Evolutionary conservation across 345 rosid genomes (phyloP), one percentile per base, ranked within the genome.

Genomic region (Gynandropsis gynandra): DNA sequence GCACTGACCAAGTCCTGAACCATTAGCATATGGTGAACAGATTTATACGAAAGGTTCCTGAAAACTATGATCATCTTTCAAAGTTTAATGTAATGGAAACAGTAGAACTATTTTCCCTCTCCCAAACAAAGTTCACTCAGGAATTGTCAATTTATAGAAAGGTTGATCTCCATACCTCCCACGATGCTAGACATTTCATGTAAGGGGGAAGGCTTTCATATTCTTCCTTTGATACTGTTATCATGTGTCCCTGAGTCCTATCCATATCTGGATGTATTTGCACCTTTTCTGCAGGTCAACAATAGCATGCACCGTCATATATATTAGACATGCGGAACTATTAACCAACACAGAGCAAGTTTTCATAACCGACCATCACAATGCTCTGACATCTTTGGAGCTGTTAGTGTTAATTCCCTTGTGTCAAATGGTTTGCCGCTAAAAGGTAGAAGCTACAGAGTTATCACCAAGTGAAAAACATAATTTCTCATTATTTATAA

Each of bases 201-300:
- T 74, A 81, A 46, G 97, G 78, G 19, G 90, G 96, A 42, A 86
- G 83, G 59, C 47, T 66, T 46, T 78, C 85, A 41, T 79, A 89
- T 43, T 73, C 88, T 65, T 75, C 77, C 63, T 61, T 69, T 1
- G 72, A 61, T 13, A 80, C 64, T 56, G 70, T 62, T 47, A 89
- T 58, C 10, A 57, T 7, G 15, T 66, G 40, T 5, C 40, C 52
- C 21, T 62, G 19, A 48, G 56, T 66, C 68, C 55, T 61, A 33
- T 34, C 55, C 37, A 63, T 62, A 54, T 64, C 49, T 19, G 7
- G 35, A 3, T 49, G 60, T 43, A 38, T 63, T 56, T 67, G 46
- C 37, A 16, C 40, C 58, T 56, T 61, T 52, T 65, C 81, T 70
- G 57, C 16, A 37, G 21, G 38, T 14, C 42, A 41, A 15, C 46